Evolutionary conservation across 1,284 basidiomycete species (phyloP).

Genomic region (Erythrobasidium hasegawianum): DNA sequence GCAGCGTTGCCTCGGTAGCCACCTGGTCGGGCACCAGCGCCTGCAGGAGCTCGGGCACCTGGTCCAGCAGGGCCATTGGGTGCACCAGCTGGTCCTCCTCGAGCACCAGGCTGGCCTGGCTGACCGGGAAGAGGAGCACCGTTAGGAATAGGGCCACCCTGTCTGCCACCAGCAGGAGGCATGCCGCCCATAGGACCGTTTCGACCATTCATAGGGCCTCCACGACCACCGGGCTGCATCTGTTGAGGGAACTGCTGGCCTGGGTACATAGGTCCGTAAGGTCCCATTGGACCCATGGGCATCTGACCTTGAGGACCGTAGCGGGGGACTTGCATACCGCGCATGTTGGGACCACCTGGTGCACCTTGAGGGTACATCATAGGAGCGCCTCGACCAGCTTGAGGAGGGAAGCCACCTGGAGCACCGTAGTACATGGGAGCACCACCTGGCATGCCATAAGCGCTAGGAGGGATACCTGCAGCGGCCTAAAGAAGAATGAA

Average conservation of each 20-base stretch:
- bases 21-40: slow-evolving; percentile 54
- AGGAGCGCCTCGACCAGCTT: slow-evolving; percentile 26
- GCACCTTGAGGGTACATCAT: slow-evolving; percentile 35
- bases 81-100: slow-evolving; percentile 22
- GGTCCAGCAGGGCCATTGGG: slow-evolving; percentile 39
- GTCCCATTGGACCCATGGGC: slow-evolving; percentile 59
- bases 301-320: slow-evolving; percentile 72
- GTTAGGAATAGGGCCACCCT: slow-evolving; percentile 46
- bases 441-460: slow-evolving; percentile 41
- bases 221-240: slow-evolving; percentile 44
- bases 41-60: slow-evolving; percentile 53
- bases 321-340: slow-evolving; percentile 68
- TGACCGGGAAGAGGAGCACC: slow-evolving; percentile 40
- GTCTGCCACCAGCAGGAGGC: slow-evolving; percentile 31
- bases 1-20: slow-evolving; percentile 51
- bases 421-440: slow-evolving; percentile 42
- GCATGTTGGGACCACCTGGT: slow-evolving; percentile 44
- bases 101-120: slow-evolving; percentile 36
- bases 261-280: slow-evolving; percentile 56
- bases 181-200: slow-evolving; percentile 38
- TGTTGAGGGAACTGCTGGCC: slow-evolving; percentile 52
- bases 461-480: slow-evolving; percentile 43
- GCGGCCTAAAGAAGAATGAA: slow-evolving; percentile 37
- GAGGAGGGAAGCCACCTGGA: slow-evolving; percentile 59
- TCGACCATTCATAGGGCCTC: slow-evolving; percentile 46